These are phyloP conservation scores for Aspergillus niger DNA, from an alignment of 2,329 filamentous ascomycete species.

Conservation along the genomic window DNA sequence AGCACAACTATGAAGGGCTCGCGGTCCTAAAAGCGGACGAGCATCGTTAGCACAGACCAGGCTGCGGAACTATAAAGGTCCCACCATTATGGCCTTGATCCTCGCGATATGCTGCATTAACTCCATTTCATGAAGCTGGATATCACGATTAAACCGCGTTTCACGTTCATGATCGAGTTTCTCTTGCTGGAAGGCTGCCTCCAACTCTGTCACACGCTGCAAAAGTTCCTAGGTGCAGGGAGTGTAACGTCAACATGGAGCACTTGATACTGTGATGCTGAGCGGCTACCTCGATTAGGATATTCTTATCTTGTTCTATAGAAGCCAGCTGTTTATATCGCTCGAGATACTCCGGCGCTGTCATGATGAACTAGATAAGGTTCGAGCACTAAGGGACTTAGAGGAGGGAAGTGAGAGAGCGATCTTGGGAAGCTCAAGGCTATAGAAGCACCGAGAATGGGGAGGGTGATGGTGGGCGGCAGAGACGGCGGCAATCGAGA, in stretches of 20 bases:
- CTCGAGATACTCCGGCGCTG: slow-evolving; percentile 39
- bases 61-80: background rate
- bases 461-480: background rate
- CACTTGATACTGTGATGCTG: slow-evolving; percentile 12
- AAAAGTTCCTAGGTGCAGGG: slow-evolving; percentile 46
- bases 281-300: slow-evolving; percentile 49
- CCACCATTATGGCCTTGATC: slow-evolving; percentile 50
- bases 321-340: slow-evolving; percentile 48
- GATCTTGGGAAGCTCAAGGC: background rate
- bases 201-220: slow-evolving; percentile 46
- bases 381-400: slow-evolving; percentile 3
- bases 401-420: background rate
- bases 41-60: slow-evolving; percentile 10
- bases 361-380: slow-evolving; percentile 29
- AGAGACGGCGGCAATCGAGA: background rate
- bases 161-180: slow-evolving; percentile 52
- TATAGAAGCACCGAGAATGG: background rate
- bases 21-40: slow-evolving; percentile 43
- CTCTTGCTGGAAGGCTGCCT: slow-evolving; percentile 46
- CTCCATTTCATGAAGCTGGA: slow-evolving; percentile 50
- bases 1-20: slow-evolving; percentile 58
- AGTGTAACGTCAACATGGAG: slow-evolving; percentile 18
- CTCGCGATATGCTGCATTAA: slow-evolving; percentile 50
- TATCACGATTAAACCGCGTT: slow-evolving; percentile 50
- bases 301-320: slow-evolving; percentile 50